These are phyloP conservation scores for Albophoma yamanashiensis DNA, from an alignment of 2,329 filamentous ascomycete genomes.

Conservation along the genomic window DNA sequence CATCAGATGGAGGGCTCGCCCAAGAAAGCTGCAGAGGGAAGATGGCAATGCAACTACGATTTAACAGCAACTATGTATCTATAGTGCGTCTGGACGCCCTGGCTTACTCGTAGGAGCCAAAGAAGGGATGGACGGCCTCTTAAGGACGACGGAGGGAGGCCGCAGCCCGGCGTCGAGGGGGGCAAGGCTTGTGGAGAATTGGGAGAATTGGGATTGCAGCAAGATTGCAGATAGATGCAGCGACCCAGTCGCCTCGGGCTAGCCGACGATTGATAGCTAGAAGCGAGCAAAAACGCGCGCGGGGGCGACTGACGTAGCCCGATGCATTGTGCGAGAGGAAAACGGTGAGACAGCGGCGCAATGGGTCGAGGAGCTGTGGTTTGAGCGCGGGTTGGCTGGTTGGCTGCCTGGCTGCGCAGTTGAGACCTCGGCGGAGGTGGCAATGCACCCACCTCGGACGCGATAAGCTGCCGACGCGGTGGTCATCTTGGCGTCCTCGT, in stretches of 20 bases:
- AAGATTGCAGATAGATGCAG: neutral
- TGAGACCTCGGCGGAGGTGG: neutral
- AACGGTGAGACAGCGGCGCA: neutral
- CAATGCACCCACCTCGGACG: neutral
- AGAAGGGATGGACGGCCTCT: neutral
- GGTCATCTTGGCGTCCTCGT: neutral
- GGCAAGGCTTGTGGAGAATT: neutral
- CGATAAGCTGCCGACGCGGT: neutral
- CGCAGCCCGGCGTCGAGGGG: neutral
- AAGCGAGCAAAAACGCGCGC: too few species aligned
- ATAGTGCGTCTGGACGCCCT: too few species aligned
- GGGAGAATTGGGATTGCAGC: too few species aligned
- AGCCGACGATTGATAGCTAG: too few species aligned
- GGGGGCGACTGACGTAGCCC: neutral
- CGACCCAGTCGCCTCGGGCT: too few species aligned
- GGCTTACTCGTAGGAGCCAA: neutral
- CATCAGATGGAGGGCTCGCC: neutral
- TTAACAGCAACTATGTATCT: neutral
- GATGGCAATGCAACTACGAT: neutral
- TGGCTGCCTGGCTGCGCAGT: neutral
- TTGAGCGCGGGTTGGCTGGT: neutral
- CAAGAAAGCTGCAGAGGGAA: neutral
- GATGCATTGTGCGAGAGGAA: neutral
- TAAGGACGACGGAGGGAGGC: neutral
- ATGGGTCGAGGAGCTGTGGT: neutral